Conservation (phyloP, 2,329 filamentous ascomycete species). For the Kalaharituber pfeilii region DNA sequence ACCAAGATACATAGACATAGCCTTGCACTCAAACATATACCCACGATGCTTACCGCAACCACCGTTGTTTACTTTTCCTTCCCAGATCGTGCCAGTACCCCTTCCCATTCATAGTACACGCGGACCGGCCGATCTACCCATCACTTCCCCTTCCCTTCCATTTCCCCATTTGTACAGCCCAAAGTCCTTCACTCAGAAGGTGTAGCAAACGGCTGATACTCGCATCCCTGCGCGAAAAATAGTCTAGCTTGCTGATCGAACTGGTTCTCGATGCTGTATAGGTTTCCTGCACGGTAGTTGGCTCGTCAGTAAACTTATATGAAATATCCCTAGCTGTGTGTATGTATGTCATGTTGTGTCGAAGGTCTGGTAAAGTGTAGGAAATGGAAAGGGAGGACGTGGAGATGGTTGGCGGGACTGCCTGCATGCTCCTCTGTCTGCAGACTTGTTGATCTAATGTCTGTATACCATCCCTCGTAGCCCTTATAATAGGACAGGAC, state of each 20-base stretch:
- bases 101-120: neutral
- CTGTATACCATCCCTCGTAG: too few relatives aligned
- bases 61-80: constrained; percentile 3
- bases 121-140: constrained; percentile 11
- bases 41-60: neutral
- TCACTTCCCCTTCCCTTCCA: constrained; percentile 2
- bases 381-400: neutral
- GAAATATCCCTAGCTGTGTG: neutral
- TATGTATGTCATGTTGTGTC: neutral
- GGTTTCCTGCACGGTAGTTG: constrained; percentile 51
- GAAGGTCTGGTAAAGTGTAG: neutral
- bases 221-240: constrained; percentile 86
- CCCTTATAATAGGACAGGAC: too few relatives aligned
- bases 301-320: neutral
- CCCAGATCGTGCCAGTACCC: constrained; percentile 24
- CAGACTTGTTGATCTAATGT: too few relatives aligned
- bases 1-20: neutral
- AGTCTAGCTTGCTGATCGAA: constrained; percentile 54
- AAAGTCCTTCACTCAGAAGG: neutral
- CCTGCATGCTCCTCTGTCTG: too few relatives aligned
- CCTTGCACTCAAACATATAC: neutral
- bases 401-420: neutral
- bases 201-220: neutral
- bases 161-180: neutral
- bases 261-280: constrained; percentile 79